These are phyloP conservation scores for Leucogyrophana mollusca DNA, from an alignment of 768 basidiomycete species.

Conservation along the genomic window DNA sequence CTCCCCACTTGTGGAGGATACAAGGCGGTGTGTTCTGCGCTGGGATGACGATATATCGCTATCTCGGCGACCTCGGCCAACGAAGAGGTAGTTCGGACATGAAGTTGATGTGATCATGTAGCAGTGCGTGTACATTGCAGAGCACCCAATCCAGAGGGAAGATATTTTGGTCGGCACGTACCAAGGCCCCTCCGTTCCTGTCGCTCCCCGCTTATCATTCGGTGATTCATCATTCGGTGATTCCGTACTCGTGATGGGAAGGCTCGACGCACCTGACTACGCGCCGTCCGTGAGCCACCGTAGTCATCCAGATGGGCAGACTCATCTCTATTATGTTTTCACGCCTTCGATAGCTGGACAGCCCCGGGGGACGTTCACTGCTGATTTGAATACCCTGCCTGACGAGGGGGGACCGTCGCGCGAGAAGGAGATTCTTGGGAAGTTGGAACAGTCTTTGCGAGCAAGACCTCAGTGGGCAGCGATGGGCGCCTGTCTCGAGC, in stretches of 20 bases:
- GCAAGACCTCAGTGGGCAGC: constrained; percentile 47
- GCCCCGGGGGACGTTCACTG: constrained; percentile 74
- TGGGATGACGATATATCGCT: constrained; percentile 69
- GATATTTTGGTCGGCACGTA: constrained; percentile 50
- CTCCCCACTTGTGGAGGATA: constrained; percentile 64
- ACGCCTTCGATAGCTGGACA: constrained; percentile 46
- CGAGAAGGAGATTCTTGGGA: constrained; percentile 34
- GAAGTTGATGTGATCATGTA: constrained; percentile 65
- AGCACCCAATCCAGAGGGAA: constrained; percentile 53
- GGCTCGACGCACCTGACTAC: constrained; percentile 68
- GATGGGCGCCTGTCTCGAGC: constrained; percentile 17
- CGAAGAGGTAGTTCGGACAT: constrained; percentile 71
- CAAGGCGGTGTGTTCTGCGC: constrained; percentile 66
- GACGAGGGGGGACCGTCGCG: constrained; percentile 47
- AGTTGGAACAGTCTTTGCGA: constrained; percentile 41
- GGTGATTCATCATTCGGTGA: neutral
- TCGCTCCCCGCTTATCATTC: no score
- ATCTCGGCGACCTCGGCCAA: constrained; percentile 59
- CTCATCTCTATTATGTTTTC: constrained; percentile 74
- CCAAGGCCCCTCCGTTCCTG: neutral
- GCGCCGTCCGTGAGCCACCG: constrained; percentile 76
- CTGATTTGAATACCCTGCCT: constrained; percentile 44
- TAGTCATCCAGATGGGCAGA: constrained; percentile 62
- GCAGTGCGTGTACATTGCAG: constrained; percentile 43
- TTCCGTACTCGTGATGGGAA: constrained; percentile 56